Conservation (phyloP, 2,329 filamentous ascomycete species). For the Alternaria rosae region DNA sequence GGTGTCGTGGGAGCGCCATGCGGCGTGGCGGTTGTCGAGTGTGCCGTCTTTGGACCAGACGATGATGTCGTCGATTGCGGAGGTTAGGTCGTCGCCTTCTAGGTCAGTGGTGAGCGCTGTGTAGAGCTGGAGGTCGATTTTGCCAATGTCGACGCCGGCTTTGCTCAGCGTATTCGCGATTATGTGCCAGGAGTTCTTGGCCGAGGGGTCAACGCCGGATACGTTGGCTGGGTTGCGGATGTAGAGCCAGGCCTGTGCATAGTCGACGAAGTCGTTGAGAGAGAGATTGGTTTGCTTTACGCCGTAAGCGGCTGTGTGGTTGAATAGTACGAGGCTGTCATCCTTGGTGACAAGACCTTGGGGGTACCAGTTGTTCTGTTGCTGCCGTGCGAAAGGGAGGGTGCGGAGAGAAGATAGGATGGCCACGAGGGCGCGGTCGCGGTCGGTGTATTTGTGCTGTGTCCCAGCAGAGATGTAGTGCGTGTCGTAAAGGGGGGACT, state of each 20-base stretch:
- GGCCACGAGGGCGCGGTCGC: constrained; percentile 7
- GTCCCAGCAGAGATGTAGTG: not conserved
- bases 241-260: not conserved
- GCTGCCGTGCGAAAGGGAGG: not conserved
- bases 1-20: not conserved
- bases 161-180: not conserved
- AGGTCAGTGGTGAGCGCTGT: not conserved
- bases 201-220: not conserved
- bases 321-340: constrained; percentile 2
- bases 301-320: not conserved
- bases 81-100: not conserved
- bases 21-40: not conserved
- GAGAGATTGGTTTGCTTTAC: not conserved
- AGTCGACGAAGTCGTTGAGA: not conserved
- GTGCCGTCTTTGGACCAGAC: not conserved
- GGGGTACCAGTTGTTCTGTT: constrained; percentile 4
- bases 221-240: not conserved
- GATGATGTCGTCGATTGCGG: not conserved
- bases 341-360: constrained; percentile 4
- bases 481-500: not conserved
- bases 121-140: not conserved
- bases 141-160: not conserved
- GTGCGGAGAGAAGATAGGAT: constrained; percentile 1
- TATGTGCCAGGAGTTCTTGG: not conserved
- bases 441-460: not conserved